These are phyloP conservation scores for Chlamydomonas sp. DNA, from an alignment of 139 green algal genomes.

Conservation along the genomic window DNA sequence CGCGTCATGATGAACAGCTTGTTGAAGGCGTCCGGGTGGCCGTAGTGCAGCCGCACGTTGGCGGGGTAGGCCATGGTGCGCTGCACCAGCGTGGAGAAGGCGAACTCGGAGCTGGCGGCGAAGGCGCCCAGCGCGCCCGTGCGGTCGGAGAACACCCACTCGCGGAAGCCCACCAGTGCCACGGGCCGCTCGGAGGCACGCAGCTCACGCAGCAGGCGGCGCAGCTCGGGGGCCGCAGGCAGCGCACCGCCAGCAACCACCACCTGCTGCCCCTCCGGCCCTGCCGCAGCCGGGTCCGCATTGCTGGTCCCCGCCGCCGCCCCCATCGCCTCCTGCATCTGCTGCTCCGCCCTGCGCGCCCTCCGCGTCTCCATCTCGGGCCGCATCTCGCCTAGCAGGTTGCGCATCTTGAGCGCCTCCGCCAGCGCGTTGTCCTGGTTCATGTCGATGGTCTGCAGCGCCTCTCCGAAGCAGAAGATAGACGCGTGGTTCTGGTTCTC, in stretches of 20 bases:
- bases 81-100: slow-evolving; percentile 87
- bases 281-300: neutral
- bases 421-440: slow-evolving; percentile 89
- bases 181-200: slow-evolving; percentile 43
- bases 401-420: slow-evolving; percentile 86
- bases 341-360: neutral
- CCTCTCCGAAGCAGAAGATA: slow-evolving; percentile 79
- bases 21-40: slow-evolving; percentile 92
- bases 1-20: slow-evolving; percentile 84
- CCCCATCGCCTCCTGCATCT: neutral
- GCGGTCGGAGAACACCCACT: slow-evolving; percentile 78
- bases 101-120: slow-evolving; percentile 77
- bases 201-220: neutral
- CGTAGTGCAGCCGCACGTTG: slow-evolving; percentile 88
- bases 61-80: slow-evolving; percentile 79
- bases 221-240: slow-evolving; percentile 3
- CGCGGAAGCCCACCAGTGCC: slow-evolving; percentile 73
- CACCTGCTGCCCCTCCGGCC: neutral
- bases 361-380: neutral
- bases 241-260: neutral
- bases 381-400: slow-evolving; percentile 34
- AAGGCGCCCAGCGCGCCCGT: slow-evolving; percentile 70
- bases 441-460: slow-evolving; percentile 88
- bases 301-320: neutral
- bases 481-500: slow-evolving; percentile 88